Evolutionary conservation across 2,329 filamentous ascomycete species (phyloP), one percentile per base, ranked within the genome.

Genomic region (Diaporthe ilicicola): DNA sequence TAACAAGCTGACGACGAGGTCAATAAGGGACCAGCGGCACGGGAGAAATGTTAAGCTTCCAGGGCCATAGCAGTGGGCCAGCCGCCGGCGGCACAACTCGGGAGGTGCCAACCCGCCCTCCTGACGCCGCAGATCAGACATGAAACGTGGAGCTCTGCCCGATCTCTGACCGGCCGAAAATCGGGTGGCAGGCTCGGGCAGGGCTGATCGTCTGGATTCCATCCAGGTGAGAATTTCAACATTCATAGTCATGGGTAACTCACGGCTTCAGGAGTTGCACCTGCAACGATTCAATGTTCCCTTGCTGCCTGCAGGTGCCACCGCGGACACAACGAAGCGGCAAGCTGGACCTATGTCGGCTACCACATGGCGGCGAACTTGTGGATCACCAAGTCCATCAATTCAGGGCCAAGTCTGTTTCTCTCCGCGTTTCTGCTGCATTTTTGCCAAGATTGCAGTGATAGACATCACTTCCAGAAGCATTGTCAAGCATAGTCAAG

Each of bases 61-160:
- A 44, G 55, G 22, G 55, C 39, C 55, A 32, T 24, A n/a, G 39
- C 42, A 13, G 39, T 62, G 59, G 42, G 29, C 42, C 42, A 27
- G 44, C 59, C 44, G 29, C 59, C 59, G 59, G 6, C 44, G 59
- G 59, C 44, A 19, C n/a, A 64, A 37, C 59, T 59, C 59, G 59
- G 59, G 59, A 64, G 44, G 59, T 50, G 17, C n/a, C n/a, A 64
- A 27, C 29, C 67, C 67, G 67, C 56, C 32, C 29, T 71, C 46
- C 69, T 71, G 69, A 61, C 50, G 69, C 64, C 64, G 69, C 64
- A 68, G 69, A 71, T 71, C 69, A 71, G 68, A 71, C 69, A 42
- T 68, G 64, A 37, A 50, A 69, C 59, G 29, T 64, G 59, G 59
- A 64, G 59, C 59, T 4, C 32, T 29, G 48, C 34, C 67, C 67